Evolutionary conservation across 2,329 filamentous ascomycete species (phyloP), one percentile per base, ranked within the genome.

Genomic region (Ambrosiella cleistominuta): DNA sequence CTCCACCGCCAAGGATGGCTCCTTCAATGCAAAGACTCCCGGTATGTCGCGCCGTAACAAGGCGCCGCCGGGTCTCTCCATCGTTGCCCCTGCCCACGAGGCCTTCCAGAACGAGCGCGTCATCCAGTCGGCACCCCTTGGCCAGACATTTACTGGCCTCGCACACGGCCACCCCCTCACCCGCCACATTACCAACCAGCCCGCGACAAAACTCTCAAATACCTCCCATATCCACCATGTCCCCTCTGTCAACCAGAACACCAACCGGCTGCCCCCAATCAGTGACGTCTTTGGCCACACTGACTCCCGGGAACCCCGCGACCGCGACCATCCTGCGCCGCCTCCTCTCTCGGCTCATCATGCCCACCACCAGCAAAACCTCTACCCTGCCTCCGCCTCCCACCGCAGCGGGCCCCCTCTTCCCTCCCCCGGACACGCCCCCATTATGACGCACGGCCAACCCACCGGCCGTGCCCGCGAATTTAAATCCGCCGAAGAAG

Each of bases 401-500:
- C 49, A 51, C 39, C 53, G 52, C 12, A 83, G 79, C 61, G 76
- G 78, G 36, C 52, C 80, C 1, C 83, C 86, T 1, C 73, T 93
- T 59, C 81, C 87, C 0, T 95, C 89, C 1, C 90, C 89, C 1
- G 79, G 84, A 61, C 86, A 88, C 63, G 81, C 83, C 36, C 79
- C 75, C 57, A 75, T 73, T 65, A 75, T 63, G 62, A 68, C 69
- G 17, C 70, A 71, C 56, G 74, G 77, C 53, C 70, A 73, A 7
- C 75, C 80, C 27, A 78, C 78, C 7, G 75, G 76, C 1, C 81
- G 91, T 61, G 75, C 83, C 9, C 80, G 91, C 59, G 93, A 97
- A 67, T 97, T 95, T 71, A 86, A 89, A 65, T 96, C 91, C 2
- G 93, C 93, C 11, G 93, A 98, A 69, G 93, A 98, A 68, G 93